Base-by-base conservation (phyloP, 495 filamentous ascomycete species). In the Tirmania nivea region DNA sequence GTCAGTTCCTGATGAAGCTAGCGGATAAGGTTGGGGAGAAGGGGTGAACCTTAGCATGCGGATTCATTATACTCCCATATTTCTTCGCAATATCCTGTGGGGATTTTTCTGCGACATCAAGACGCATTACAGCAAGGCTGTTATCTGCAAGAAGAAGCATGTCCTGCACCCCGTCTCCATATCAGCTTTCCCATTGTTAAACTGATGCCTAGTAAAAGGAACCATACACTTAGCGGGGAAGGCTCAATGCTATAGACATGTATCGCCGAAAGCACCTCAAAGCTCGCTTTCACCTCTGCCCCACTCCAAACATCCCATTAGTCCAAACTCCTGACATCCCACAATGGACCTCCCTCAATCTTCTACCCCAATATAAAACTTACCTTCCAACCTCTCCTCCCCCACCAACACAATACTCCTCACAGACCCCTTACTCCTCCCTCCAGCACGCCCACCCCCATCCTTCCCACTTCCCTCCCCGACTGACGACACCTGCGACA, bases 191-290 rank as follows among this genome's bases (percentile, higher is more conserved):
- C 25, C 25, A 1, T 7, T 3, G 25, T 0, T 31, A 31, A 31
- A 31, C 25, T 5, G 25, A 31, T 3, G 7, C 2, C 25, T 7
- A 31, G 25, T 7, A 3, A 31, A 31, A 3, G 11, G 42, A 10
- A 19, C 53, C 55, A 20, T 61, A 73, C 84, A 66, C 84, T 80
- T 9, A 86, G 66, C 2, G 76, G 70, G 34, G 77, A 72, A 1
- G 83, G 75, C 36, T 81, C 81, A 42, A 96, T 57, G 62, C 86
- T 94, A 67, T 96, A 96, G 49, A 96, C 68, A 61, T 94, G 85
- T 52, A 94, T 79, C 3, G 81, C 83, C 0, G 70, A 71, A 54
- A 94, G 77, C 20, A 76, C 70, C 37, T 80, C 71, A 55, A 86
- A 93, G 12, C 76, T 74, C 14, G 70, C 64, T 55, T 86, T 80